Evolutionary conservation across 768 basidiomycete species (phyloP), one percentile per base, ranked within the genome.

Genomic region (Boletus edulis): DNA sequence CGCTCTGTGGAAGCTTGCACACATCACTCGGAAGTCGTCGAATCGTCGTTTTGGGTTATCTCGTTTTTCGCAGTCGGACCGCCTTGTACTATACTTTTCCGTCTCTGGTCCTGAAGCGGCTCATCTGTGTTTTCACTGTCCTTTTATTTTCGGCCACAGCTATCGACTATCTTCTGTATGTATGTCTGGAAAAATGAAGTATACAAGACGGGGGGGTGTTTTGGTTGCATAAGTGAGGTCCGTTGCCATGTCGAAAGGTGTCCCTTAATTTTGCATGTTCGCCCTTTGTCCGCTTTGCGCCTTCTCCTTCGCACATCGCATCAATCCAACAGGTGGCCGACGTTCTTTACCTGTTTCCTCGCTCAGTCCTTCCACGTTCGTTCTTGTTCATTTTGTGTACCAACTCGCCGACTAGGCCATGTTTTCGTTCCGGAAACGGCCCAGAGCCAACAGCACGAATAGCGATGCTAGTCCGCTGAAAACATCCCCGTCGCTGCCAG

Each of bases 401-500:
- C 57, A 56, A 55, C 40, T 44, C 65, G 34, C 57, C 39, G 54
- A 53, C 24, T 24, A 24, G 53, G 58, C 69, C 62, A 91, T 91
- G 87, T 90, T 89, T 70, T 84, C 83, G 49, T 85, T 88, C 57
- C 83, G 87, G 63, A 89, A 84, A 70, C 76, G 81, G 55, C 72
- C 70, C 63, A 83, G 77, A 75, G 76, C 79, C 72, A 72, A 69
- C 62, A 74, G 79, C 62, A 71, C 77, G 40, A 56, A 56, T 63
- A 67, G 67, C 54, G 49, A 52, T 31, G 66, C 51, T 20, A 72
- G 77, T 35, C 73, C 74, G 57, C 77, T 92, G 49, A 85, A 83
- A 63, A 78, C 84, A n/a, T 89, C 88, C 39, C 87, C 89, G 9
- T 92, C 90, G 47, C 80, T 93, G 37, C 91, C 91, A 54, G 84